Conservation (phyloP, 257 asterid species). For the Fraxinus anomala region DNA sequence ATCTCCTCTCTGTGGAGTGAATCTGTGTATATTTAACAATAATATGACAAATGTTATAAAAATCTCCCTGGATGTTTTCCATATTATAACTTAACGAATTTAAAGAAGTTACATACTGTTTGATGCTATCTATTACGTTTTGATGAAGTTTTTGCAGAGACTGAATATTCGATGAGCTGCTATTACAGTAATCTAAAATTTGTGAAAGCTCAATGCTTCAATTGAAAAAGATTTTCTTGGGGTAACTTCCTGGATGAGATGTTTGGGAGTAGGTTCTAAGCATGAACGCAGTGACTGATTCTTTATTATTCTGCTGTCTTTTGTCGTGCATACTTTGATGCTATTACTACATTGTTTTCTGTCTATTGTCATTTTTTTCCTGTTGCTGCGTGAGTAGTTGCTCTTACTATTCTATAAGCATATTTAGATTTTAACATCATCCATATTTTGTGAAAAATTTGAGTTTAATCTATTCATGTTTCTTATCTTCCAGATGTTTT, state of each 20-base stretch:
- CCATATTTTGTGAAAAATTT: background rate
- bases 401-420: background rate
- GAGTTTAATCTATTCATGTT: background rate
- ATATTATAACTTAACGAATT: background rate
- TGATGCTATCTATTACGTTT: background rate
- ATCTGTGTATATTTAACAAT: background rate
- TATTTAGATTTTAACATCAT: constrained; percentile 7
- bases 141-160: background rate
- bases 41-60: background rate
- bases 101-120: too few species aligned
- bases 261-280: background rate
- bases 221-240: background rate
- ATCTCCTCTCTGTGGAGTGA: background rate
- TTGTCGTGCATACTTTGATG: background rate
- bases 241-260: background rate
- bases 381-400: constrained; percentile 3
- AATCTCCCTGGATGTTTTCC: background rate
- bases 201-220: background rate
- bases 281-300: background rate
- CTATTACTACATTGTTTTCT: background rate
- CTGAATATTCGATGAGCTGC: background rate
- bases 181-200: too few species aligned
- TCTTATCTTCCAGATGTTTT: constrained; percentile 8
- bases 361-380: background rate
- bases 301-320: too few species aligned